phyloP scores from a whole-genome alignment of 495 filamentous ascomycete genomes.

The Trichoderma parareesei region DNA sequence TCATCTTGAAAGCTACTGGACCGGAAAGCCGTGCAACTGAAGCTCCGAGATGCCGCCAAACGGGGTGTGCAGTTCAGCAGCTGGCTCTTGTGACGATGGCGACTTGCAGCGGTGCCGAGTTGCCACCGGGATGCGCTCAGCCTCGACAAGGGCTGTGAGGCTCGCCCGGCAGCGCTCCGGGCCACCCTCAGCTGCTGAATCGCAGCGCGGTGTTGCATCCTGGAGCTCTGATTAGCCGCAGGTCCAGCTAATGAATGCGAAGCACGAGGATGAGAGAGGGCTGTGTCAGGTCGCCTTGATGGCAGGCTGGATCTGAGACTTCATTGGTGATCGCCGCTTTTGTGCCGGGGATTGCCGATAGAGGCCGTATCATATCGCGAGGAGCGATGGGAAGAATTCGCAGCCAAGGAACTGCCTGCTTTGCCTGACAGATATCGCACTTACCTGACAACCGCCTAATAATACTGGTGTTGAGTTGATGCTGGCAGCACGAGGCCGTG shows the following conservation, averaged over 20 bases:
- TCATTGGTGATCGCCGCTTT: not conserved
- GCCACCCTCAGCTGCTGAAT: conserved; percentile 23
- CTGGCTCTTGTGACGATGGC: not conserved
- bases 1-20: conserved; percentile 8
- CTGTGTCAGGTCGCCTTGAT: not conserved
- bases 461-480: no score
- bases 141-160: conserved; percentile 15
- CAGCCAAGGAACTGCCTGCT: no score
- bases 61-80: not conserved
- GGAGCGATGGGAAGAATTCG: no score
- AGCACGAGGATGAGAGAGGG: not conserved
- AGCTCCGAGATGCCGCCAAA: not conserved
- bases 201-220: conserved; percentile 13
- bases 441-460: no score
- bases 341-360: conserved; percentile 7
- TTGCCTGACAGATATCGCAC: no score
- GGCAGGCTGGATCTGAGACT: not conserved
- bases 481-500: no score
- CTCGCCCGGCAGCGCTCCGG: conserved; percentile 16
- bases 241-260: not conserved
- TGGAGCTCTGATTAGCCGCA: not conserved
- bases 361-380: not conserved
- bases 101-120: not conserved
- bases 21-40: not conserved
- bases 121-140: conserved; percentile 15